phyloP scores from a whole-genome alignment of 495 filamentous ascomycete species.

The Annulohypoxylon bovei region DNA sequence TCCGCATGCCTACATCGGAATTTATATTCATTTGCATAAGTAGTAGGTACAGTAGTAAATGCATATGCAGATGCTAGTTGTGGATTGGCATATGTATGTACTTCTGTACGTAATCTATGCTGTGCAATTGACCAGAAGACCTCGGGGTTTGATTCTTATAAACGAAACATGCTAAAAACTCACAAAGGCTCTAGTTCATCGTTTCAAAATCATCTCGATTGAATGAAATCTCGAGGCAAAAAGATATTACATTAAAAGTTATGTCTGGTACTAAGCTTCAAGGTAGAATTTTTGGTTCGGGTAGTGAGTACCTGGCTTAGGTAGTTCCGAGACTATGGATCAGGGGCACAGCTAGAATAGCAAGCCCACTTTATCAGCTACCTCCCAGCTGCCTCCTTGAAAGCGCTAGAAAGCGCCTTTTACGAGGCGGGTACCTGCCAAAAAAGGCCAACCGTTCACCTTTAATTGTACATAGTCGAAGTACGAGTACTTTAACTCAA shows the following conservation, averaged over 20 bases:
- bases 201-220: neutral
- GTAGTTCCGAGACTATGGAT: slow-evolving; percentile 40
- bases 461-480: neutral
- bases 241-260: neutral
- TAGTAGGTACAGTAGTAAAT: neutral
- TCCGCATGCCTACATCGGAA: neutral
- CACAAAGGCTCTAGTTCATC: neutral
- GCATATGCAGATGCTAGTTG: neutral
- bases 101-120: neutral
- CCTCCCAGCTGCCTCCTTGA: slow-evolving; percentile 1
- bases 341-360: slow-evolving; percentile 28
- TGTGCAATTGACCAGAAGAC: neutral
- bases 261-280: neutral
- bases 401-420: neutral
- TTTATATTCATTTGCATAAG: neutral
- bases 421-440: neutral
- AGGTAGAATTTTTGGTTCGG: slow-evolving; percentile 7
- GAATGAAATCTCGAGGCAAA: slow-evolving; percentile 2
- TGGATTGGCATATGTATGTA: neutral
- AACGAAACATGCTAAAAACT: neutral
- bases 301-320: slow-evolving; percentile 15
- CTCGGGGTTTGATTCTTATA: neutral
- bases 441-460: neutral
- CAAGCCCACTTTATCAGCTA: slow-evolving; percentile 6
- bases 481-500: neutral